Base-by-base conservation (phyloP, 179 eudicot species). In the Spinacia oleracea region DNA sequence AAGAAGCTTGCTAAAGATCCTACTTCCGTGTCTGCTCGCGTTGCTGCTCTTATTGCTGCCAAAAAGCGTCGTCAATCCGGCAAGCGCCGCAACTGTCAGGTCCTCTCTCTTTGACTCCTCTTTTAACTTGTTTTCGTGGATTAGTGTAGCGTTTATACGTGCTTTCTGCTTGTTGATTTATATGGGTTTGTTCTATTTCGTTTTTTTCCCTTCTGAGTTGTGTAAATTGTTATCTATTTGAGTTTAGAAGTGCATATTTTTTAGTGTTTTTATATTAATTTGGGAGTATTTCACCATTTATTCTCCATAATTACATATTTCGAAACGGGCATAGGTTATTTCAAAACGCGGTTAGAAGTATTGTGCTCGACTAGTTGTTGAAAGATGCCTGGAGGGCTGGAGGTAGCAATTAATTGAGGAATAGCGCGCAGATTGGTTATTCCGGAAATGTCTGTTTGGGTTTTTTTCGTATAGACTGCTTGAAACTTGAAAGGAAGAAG, bases 31-130 rank as follows among this genome's bases (percentile, higher is more conserved):
- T 87, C 97, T 25, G 67, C 81, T 59, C 97, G 98, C 73, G 83
- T 94, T 68, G 98, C 98, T 80, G 75, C 90, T 78, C 78, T 94
- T 29, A 93, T 94, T 79, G 97, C 98, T 81, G 87, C 97, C 82
- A 94, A 94, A 83, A 94, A 94, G 83, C 98, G 98, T 72, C 97
- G 98, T 7, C 81, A 83, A 60, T 71, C 94, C 71, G 98, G 98
- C 78, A 90, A 90, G 82, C 98, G 98, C 71, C 89, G 97, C 68
- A 77, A 73, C 55, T 94, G 98, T 79, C 92, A 93, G 94, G 98
- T 93, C 25, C 31, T 60, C 16, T 45, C 12, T 53, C 9, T 8
- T 21, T 46, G 31, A 23, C 38, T 1, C 12, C 6, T 43, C 23
- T 27, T 64, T 67, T n/a, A 63, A n/a, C 6, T 2, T 23, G 72